These are phyloP conservation scores for Talaromyces sp. DNA, from an alignment of 2,329 filamentous ascomycete species.

Conservation along the genomic window DNA sequence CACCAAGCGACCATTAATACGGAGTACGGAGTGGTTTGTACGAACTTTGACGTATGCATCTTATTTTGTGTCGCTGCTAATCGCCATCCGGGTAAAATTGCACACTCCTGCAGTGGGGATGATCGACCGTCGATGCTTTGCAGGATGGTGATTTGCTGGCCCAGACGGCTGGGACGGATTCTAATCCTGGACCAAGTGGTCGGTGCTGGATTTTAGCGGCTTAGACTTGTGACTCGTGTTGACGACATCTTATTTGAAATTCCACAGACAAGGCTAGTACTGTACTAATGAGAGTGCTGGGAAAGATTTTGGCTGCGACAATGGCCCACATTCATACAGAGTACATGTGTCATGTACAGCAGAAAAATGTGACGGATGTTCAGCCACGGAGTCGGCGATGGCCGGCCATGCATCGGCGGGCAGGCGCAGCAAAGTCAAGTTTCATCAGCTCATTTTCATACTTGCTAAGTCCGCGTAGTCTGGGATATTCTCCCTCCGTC, in stretches of 20 bases:
- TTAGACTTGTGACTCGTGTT: neutral
- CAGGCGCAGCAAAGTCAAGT: too few species aligned
- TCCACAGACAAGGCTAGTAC: too few species aligned
- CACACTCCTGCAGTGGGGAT: neutral
- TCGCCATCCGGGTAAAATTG: neutral
- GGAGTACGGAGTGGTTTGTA: too few species aligned
- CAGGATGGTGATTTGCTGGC: constrained; percentile 1
- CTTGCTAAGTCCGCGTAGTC: too few species aligned
- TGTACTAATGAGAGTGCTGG: neutral
- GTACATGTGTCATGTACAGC: neutral
- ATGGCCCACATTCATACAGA: neutral
- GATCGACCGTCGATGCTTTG: neutral
- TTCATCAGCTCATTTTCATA: too few species aligned
- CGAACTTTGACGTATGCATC: neutral
- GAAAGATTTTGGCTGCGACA: neutral
- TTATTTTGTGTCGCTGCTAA: neutral
- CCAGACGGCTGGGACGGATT: constrained; percentile 5
- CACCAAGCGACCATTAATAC: too few species aligned
- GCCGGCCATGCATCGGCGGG: too few species aligned
- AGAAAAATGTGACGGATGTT: neutral
- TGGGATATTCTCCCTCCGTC: too few species aligned
- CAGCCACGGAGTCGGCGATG: too few species aligned
- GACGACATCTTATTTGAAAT: neutral
- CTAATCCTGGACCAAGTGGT: neutral
- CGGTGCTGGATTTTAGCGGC: neutral